Conservation (phyloP, 352 stramenopile species). For the Thraustochytrium aureum region DNA sequence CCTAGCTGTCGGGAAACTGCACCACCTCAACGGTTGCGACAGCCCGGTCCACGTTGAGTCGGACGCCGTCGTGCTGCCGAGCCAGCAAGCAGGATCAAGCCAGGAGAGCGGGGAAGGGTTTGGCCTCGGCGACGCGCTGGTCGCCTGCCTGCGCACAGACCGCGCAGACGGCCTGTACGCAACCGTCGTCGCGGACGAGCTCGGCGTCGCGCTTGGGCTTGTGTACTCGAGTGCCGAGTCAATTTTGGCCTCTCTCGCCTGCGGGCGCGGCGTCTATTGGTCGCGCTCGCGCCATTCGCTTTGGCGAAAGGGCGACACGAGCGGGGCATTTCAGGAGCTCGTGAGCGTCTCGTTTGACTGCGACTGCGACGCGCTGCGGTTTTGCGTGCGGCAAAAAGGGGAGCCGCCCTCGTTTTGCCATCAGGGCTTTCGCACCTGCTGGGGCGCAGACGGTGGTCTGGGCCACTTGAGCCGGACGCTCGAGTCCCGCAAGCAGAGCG, state of each 20-base stretch:
- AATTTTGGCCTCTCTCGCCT: conserved; percentile 78
- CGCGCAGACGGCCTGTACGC: conserved; percentile 83
- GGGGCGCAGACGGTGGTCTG: conserved; percentile 78
- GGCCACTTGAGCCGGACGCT: conserved; percentile 71
- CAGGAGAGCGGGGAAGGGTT: conserved; percentile 66
- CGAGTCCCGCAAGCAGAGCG: conserved; percentile 73
- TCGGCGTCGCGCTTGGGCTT: conserved; percentile 78
- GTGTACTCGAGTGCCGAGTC: conserved; percentile 93
- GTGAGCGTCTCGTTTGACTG: conserved; percentile 91
- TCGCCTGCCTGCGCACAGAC: conserved; percentile 79
- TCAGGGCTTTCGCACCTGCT: conserved; percentile 89
- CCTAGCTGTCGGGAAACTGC: conserved; percentile 61
- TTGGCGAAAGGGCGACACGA: conserved; percentile 95
- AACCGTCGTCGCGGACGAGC: conserved; percentile 88
- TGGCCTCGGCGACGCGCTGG: conserved; percentile 68
- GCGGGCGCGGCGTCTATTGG: conserved; percentile 88
- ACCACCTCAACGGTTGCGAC: conserved; percentile 9
- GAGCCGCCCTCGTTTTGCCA: conserved; percentile 68
- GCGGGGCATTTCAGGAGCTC: conserved; percentile 87
- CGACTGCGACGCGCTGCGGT: conserved; percentile 91
- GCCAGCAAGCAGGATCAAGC: conserved; percentile 50
- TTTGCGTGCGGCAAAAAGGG: conserved; percentile 82
- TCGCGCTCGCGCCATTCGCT: conserved; percentile 80
- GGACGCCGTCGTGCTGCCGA: conserved; percentile 31
- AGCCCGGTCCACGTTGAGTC: conserved; percentile 26